Conservation (phyloP, 116 monocot genomes). For the Zostera marina region DNA sequence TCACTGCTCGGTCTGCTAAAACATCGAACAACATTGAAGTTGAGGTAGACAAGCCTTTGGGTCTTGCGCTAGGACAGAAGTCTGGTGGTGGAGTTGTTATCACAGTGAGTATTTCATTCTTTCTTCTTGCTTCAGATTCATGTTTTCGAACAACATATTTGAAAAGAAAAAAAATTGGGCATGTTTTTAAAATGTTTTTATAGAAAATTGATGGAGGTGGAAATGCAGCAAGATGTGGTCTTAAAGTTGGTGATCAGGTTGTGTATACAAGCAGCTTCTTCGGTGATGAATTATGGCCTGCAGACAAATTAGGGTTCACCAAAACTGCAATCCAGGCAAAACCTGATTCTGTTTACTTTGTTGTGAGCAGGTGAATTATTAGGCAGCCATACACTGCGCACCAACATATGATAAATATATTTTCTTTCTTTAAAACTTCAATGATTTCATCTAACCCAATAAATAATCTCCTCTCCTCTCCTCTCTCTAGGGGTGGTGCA, state of each 20-base stretch:
- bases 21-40: constrained; percentile 85
- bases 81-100: constrained; percentile 73
- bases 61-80: constrained; percentile 80
- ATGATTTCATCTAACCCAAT: not conserved
- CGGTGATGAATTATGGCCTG: constrained; percentile 97
- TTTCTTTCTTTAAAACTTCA: constrained; percentile 1
- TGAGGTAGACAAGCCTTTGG: constrained; percentile 92
- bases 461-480: too few species aligned
- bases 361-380: constrained; percentile 63
- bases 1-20: constrained; percentile 54
- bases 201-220: constrained; percentile 75
- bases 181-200: not conserved
- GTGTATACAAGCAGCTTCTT: constrained; percentile 96
- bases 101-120: constrained; percentile 28
- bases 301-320: constrained; percentile 94
- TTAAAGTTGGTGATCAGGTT: constrained; percentile 79
- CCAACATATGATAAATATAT: not conserved
- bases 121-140: not conserved
- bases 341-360: constrained; percentile 92
- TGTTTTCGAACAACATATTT: too few species aligned
- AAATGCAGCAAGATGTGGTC: constrained; percentile 81
- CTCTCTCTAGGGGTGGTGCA: constrained; percentile 12
- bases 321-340: constrained; percentile 96
- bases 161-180: too few species aligned
- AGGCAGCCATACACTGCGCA: too few species aligned